These are phyloP conservation scores for Diutina scorzettiae DNA, from an alignment of 1,139 yeast genomes.

Conservation along the genomic window DNA sequence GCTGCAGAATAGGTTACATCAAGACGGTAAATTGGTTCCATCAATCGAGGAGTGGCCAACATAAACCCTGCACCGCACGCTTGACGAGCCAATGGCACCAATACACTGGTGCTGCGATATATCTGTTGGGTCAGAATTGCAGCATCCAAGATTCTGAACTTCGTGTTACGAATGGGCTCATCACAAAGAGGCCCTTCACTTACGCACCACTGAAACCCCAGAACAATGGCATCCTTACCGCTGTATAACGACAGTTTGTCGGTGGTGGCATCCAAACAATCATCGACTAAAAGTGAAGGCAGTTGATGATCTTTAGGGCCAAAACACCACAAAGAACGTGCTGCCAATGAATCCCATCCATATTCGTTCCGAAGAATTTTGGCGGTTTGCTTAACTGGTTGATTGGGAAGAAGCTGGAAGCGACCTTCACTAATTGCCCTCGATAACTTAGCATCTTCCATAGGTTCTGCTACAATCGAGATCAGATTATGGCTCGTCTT, in stretches of 20 bases:
- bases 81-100: constrained; percentile 71
- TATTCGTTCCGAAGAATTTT: constrained; percentile 45
- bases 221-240: constrained; percentile 43
- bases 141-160: constrained; percentile 61
- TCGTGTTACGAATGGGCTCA: constrained; percentile 63
- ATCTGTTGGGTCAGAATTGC: constrained; percentile 35
- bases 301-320: constrained; percentile 49
- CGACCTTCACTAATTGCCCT: constrained; percentile 46
- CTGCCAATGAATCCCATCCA: constrained; percentile 76
- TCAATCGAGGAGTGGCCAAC: constrained; percentile 63
- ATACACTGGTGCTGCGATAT: constrained; percentile 54
- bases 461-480: constrained; percentile 71
- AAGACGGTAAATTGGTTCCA: constrained; percentile 76
- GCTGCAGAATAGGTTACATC: constrained; percentile 33
- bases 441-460: constrained; percentile 37
- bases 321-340: constrained; percentile 74
- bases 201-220: constrained; percentile 78
- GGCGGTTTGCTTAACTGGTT: constrained; percentile 33
- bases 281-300: constrained; percentile 58
- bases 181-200: constrained; percentile 88
- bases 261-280: constrained; percentile 58
- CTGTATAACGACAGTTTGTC: constrained; percentile 39
- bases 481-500: constrained; percentile 43
- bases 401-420: constrained; percentile 17
- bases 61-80: constrained; percentile 79